Base-by-base conservation (phyloP, 2,329 filamentous ascomycete genomes). In the Phialophora verrucosa region DNA sequence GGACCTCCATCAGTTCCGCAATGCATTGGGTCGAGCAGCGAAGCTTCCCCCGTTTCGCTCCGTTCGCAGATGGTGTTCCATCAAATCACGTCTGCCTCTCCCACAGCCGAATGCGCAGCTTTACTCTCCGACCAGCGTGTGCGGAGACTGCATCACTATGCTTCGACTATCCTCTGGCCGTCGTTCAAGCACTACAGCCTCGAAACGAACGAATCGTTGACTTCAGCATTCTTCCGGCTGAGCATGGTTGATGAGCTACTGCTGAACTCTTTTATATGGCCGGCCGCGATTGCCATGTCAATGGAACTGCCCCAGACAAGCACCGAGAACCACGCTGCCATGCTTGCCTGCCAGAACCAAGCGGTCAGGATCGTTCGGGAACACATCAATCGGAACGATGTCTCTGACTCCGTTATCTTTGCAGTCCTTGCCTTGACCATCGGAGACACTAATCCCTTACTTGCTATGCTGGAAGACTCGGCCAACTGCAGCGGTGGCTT, bases 251-350 rank as follows among this genome's bases (percentile, higher is more conserved):
- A 66, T 35, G 55, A 63, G 1, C 42, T 66, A 23, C 35, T 66
- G 6, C 59, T 66, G 47, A 59, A 66, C 23, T 53, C 57, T 5
- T 66, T 63, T 35, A 31, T 66, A 17, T 65, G 66, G 66, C 42
- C 62, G 3, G 62, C 58, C 25, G 66, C 62, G 47, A 20, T 68
- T 12, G 66, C 61, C 44, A 62, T 68, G 65, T 68, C 65, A n/a
- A 59, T 65, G 47, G 60, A 63, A 27, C 14, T 50, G 31, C 29
- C 44, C 11, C 44, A 60, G 3, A 27, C 55, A 17, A 23, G 42
- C 35, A 27, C 17, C 7, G 23, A 44, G 11, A 66, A 60, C 64
- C 49, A 63, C 20, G 60, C 64, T 6, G 56, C 63, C 25, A 66
- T 66, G 64, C 61, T 66, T 47, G 5, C 59, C 5, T 63, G 64